A percentile compares a stretch with the other conserved stretches of the same genome.
Evolutionary conservation across 768 basidiomycete genomes (phyloP).

Genomic region (Mycena kentingensis): DNA sequence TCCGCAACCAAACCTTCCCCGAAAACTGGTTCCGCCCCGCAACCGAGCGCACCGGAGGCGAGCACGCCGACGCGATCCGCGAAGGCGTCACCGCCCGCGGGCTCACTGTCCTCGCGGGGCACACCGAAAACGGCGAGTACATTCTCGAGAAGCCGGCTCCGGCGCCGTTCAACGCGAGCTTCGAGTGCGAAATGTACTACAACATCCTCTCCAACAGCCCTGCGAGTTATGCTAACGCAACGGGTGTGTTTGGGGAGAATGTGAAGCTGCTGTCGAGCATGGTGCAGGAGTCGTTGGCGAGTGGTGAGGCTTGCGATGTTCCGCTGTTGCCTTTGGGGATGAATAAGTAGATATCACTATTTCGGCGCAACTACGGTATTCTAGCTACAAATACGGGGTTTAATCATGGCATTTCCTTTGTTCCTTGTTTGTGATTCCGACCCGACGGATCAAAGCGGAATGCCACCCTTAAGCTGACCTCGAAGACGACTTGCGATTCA

Average conservation of each 20-base stretch:
- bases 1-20: conserved; percentile 10
- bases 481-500: too few relatives aligned
- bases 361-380: too few relatives aligned
- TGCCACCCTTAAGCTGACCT: too few relatives aligned
- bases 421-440: too few relatives aligned
- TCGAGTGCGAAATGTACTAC: neutral
- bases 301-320: too few relatives aligned
- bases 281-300: neutral
- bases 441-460: too few relatives aligned
- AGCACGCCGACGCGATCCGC: neutral
- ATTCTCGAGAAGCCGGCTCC: conserved; percentile 10
- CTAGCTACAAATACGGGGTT: too few relatives aligned
- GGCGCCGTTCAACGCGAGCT: conserved; percentile 11
- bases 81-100: conserved; percentile 3
- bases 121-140: conserved; percentile 15
- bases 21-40: conserved; percentile 17
- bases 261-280: neutral
- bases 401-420: too few relatives aligned
- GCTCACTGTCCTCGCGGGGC: conserved; percentile 2
- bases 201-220: neutral
- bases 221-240: neutral
- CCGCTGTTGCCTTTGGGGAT: too few relatives aligned
- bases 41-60: neutral
- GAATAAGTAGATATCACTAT: too few relatives aligned
- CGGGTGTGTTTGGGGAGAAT: neutral